Evolutionary conservation across 441 rosid species (phyloP), one percentile per base, ranked within the genome.

Genomic region (Jatropha multifida): DNA sequence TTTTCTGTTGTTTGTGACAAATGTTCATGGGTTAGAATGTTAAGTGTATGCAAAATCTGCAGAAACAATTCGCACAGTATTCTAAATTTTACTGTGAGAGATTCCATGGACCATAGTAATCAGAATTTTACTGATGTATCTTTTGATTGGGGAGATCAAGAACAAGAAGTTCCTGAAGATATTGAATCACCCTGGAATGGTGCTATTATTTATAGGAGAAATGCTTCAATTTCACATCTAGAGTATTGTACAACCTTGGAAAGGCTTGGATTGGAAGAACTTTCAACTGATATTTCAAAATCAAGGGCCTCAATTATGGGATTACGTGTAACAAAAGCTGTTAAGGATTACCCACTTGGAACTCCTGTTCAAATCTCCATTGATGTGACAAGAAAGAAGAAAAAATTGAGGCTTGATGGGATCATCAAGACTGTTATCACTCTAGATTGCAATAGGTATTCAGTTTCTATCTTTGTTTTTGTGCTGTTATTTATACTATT

Each of bases 171-270:
- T 0, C 12, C 79, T 3, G 87, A 88, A 74, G 94, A 87, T 71
- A 18, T 68, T 81, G 48, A 44, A 67, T 88, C 95, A 0, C 97
- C 97, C 11, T 92, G 99, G 99, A 97, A 90, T 86, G 97, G 97
- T 71, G 92, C 97, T 10, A 80, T 94, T 77, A 77, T 86, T 63
- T 94, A 91, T 79, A 85, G 81, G 86, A 91, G 97, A 81, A 89
- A 89, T 77, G 84, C 93, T 54, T 88, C 90, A 40, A 78, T 87
- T 61, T 85, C 90, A 12, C 98, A 94, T 76, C 62, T 89, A n/a
- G 99, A 94, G 68, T 94, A 90, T 52, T 91, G 96, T 81, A 93
- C 99, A 2, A 94, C 99, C 46, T 81, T 93, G 73, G 98, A 93
- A 89, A 90, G 99, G 81, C 93, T 94, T 76, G 99, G 99, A 26